Conservation (phyloP, 257 asterid species). For the Solanum sitiens region DNA sequence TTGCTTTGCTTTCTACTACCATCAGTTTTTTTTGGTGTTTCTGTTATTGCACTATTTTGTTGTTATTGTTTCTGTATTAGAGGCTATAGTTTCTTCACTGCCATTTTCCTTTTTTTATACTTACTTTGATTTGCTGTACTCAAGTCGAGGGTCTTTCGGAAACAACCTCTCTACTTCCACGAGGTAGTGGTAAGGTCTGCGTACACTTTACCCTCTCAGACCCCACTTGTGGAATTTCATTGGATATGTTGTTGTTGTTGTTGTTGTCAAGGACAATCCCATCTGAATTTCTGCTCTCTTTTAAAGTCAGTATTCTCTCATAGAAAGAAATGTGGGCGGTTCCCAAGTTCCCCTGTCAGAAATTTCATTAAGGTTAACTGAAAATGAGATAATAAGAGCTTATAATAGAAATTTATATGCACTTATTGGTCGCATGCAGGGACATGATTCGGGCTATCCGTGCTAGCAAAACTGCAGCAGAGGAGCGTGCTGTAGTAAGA, state of each 20-base stretch:
- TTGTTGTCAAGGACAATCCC: not conserved
- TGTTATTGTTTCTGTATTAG: not conserved
- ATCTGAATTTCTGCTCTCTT: not conserved
- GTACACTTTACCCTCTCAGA: not conserved
- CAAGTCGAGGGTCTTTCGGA: not conserved
- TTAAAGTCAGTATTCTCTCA: not conserved
- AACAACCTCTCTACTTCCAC: not conserved
- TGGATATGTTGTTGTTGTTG: not conserved
- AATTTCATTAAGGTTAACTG: not conserved
- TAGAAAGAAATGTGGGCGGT: not conserved
- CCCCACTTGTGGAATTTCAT: not conserved
- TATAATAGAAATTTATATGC: not conserved
- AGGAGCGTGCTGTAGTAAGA: conserved; percentile 94
- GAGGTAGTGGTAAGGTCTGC: not conserved
- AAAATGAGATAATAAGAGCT: not conserved
- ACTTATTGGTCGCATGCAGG: conserved; percentile 39
- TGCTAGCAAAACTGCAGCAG: conserved; percentile 98
- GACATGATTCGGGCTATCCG: conserved; percentile 99
- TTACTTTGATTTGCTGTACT: not conserved
- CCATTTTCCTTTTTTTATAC: not conserved
- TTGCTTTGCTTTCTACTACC: not conserved
- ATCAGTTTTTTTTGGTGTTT: not conserved
- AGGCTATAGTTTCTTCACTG: not conserved
- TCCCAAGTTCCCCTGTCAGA: not conserved
- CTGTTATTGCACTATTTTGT: not conserved